A percentile compares a stretch with the other conserved stretches of the same genome.
phyloP scores from a whole-genome alignment of 345 rosid species.

The Citrus medica region DNA sequence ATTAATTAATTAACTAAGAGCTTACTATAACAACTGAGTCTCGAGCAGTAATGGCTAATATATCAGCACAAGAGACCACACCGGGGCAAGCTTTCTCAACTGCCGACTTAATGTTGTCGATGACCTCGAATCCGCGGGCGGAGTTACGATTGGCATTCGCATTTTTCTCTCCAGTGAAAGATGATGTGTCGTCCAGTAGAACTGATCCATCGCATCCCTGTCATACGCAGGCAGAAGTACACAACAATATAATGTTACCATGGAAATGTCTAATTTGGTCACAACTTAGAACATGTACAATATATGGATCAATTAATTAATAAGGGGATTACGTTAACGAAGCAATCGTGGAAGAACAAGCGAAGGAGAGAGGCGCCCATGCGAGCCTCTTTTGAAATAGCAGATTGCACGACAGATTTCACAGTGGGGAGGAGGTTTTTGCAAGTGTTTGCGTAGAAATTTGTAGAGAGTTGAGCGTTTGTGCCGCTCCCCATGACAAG shows the following conservation, averaged over 20 bases:
- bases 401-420: constrained; percentile 42
- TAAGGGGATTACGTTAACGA: constrained; percentile 61
- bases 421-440: constrained; percentile 52
- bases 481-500: constrained; percentile 30
- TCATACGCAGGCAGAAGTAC: neutral
- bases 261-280: neutral
- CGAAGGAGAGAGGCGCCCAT: constrained; percentile 87
- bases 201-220: constrained; percentile 91
- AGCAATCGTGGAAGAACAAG: constrained; percentile 88
- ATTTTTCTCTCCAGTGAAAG: constrained; percentile 76
- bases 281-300: neutral
- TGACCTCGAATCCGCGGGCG: constrained; percentile 68
- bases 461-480: constrained; percentile 65
- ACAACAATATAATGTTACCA: neutral
- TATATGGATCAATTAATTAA: no score
- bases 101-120: constrained; percentile 67
- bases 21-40: constrained; percentile 61
- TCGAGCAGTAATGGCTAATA: constrained; percentile 67
- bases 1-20: neutral
- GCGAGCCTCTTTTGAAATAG: constrained; percentile 51
- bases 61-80: constrained; percentile 85
- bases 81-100: constrained; percentile 80
- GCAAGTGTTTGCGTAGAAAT: constrained; percentile 65
- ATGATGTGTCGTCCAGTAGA: constrained; percentile 72
- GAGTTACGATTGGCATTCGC: constrained; percentile 67